Conservation (phyloP, 768 basidiomycete genomes). For the Collybiopsis luxurians region DNA sequence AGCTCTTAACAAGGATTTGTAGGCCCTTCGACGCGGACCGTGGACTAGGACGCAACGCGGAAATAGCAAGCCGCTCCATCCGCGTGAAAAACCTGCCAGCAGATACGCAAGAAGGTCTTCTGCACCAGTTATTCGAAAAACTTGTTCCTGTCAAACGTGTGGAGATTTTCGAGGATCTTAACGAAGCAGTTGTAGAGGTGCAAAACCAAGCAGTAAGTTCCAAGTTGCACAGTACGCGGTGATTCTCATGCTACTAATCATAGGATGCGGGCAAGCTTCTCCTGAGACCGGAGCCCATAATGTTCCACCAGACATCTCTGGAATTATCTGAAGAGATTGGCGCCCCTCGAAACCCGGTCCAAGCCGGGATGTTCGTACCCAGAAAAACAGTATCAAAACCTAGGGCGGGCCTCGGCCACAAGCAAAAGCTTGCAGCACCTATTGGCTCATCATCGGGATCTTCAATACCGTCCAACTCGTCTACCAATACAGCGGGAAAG, state of each 20-base stretch:
- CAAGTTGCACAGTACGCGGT: neutral
- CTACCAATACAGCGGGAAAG: neutral
- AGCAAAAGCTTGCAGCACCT: conserved; percentile 35
- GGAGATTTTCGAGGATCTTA: conserved; percentile 63
- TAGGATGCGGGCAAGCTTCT: conserved; percentile 86
- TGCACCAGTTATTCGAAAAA: conserved; percentile 90
- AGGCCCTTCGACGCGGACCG: conserved; percentile 48
- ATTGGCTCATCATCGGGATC: neutral
- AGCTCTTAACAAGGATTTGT: neutral
- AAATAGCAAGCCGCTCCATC: conserved; percentile 67
- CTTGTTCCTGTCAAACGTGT: conserved; percentile 66
- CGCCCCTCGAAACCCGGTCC: conserved; percentile 19
- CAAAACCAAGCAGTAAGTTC: conserved; percentile 60
- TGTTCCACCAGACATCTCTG: conserved; percentile 63
- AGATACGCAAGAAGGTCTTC: conserved; percentile 81
- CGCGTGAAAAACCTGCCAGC: conserved; percentile 73
- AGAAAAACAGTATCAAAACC: conserved; percentile 63
- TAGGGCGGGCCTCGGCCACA: conserved; percentile 67
- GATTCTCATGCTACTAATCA: neutral
- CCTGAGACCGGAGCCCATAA: conserved; percentile 66
- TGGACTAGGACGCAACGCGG: conserved; percentile 54
- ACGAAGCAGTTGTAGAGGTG: conserved; percentile 64
- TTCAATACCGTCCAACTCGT: neutral
- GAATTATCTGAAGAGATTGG: conserved; percentile 51
- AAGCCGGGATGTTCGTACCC: conserved; percentile 64